Evolutionary conservation across 305 asterid genomes (phyloP).

Genomic region (Fraxinus ornus): DNA sequence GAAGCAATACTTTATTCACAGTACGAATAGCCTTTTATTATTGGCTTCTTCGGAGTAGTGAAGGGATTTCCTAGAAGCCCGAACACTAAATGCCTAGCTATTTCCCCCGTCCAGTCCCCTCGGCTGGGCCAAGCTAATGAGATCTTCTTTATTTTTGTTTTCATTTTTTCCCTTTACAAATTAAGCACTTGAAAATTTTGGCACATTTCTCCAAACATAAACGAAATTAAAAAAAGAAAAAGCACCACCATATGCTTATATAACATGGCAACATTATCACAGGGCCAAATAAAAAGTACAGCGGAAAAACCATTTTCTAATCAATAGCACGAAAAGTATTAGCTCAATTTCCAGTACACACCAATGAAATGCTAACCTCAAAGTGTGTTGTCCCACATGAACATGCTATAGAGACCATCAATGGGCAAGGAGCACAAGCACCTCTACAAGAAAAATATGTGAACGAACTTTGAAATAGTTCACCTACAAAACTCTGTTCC

Average conservation of each 20-base stretch:
- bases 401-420: conserved; percentile 87
- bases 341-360: background rate
- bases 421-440: conserved; percentile 89
- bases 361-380: conserved; percentile 55
- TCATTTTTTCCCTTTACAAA: background rate
- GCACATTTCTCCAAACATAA: background rate
- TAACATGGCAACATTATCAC: background rate
- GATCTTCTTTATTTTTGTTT: background rate
- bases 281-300: conserved; percentile 8
- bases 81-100: background rate
- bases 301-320: background rate
- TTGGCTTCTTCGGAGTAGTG: background rate
- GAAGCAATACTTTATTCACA: background rate
- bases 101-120: background rate
- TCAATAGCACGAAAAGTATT: background rate
- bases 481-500: conserved; percentile 13
- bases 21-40: background rate
- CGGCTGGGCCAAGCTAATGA: background rate
- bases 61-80: background rate
- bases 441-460: conserved; percentile 62
- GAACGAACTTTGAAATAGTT: background rate
- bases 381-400: conserved; percentile 77
- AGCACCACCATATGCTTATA: background rate
- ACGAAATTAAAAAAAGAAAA: background rate
- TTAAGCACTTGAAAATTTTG: background rate